These are phyloP conservation scores for Meira miltonrushii DNA, from an alignment of 1,284 basidiomycete species.

Conservation along the genomic window DNA sequence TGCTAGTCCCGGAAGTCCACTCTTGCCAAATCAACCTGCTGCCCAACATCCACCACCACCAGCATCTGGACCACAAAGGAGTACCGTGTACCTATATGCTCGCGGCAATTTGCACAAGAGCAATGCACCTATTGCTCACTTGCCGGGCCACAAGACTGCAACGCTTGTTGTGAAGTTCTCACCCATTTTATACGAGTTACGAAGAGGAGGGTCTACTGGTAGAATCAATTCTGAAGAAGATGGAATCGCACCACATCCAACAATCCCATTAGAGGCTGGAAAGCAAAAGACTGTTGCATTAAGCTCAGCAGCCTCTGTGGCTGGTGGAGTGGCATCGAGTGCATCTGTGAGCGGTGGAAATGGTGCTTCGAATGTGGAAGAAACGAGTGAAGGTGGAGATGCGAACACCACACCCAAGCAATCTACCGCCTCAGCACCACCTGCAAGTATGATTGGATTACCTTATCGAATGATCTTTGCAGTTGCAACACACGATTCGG, in stretches of 20 bases:
- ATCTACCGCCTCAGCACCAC: constrained; percentile 18
- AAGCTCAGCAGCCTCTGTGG: neutral
- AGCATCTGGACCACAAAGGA: constrained; percentile 22
- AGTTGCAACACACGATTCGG: constrained; percentile 91
- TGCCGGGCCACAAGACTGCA: constrained; percentile 93
- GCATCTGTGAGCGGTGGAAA: neutral
- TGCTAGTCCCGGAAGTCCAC: constrained; percentile 34
- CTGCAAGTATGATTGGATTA: constrained; percentile 69
- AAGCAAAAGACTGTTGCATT: constrained; percentile 60
- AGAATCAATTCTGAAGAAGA: constrained; percentile 9
- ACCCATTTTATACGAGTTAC: constrained; percentile 82
- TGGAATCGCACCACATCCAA: constrained; percentile 35
- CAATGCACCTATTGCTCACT: constrained; percentile 80
- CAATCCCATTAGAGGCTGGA: constrained; percentile 67
- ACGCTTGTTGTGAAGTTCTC: constrained; percentile 90
- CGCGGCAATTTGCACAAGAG: constrained; percentile 69
- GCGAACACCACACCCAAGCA: constrained; percentile 10
- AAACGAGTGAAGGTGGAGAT: neutral
- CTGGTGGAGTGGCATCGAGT: neutral
- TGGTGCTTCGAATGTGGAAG: too few species aligned
- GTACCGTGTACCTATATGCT: constrained; percentile 88
- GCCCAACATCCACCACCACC: neutral
- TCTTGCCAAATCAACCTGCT: neutral
- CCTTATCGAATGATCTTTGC: constrained; percentile 94
- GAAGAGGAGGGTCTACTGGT: constrained; percentile 50